These are phyloP conservation scores for Diplodia sapinea DNA, from an alignment of 2,329 filamentous ascomycete genomes.

Conservation along the genomic window DNA sequence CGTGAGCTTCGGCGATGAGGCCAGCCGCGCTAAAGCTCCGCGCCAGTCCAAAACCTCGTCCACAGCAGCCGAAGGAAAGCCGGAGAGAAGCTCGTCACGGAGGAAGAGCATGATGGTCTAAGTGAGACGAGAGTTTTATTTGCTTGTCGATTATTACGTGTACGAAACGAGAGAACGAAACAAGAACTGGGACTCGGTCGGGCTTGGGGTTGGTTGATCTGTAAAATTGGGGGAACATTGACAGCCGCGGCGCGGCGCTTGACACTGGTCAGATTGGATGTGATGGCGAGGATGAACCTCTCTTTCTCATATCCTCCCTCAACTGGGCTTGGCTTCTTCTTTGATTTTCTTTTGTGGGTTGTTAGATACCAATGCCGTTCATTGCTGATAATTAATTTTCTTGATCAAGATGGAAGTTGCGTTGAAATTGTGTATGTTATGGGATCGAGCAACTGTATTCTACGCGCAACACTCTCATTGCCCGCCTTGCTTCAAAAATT, in stretches of 20 bases:
- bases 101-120: conserved; percentile 53
- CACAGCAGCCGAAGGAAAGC: conserved; percentile 35
- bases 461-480: too few species aligned
- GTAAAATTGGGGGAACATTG: background rate
- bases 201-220: background rate
- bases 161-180: conserved; percentile 2
- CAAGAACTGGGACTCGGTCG: background rate
- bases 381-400: conserved; percentile 21
- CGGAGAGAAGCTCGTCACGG: conserved; percentile 48
- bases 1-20: conserved; percentile 37
- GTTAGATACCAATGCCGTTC: conserved; percentile 28
- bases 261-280: background rate
- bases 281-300: background rate
- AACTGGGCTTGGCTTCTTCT: background rate
- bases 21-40: conserved; percentile 21
- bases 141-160: background rate
- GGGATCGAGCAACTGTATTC: too few species aligned
- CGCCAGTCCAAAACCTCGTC: conserved; percentile 33
- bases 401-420: too few species aligned
- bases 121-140: conserved; percentile 1
- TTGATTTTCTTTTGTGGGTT: background rate
- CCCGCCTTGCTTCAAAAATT: too few species aligned
- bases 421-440: too few species aligned
- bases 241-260: background rate
- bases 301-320: background rate